phyloP scores from a whole-genome alignment of 2,329 filamentous ascomycete species.

The Hymenoscyphus occultus region DNA sequence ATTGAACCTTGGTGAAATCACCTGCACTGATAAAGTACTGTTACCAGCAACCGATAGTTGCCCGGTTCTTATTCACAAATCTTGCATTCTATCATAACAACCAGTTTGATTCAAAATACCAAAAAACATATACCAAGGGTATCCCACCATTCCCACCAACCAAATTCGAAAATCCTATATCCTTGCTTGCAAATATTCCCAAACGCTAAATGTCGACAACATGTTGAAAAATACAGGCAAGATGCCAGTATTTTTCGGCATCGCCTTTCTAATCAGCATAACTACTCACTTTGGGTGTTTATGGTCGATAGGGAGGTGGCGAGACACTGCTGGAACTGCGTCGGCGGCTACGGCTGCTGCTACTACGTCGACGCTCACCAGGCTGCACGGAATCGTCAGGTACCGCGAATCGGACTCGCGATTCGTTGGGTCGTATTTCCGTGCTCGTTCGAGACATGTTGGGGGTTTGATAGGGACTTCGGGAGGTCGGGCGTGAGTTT shows the following conservation, averaged over 20 bases:
- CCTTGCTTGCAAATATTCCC: background rate
- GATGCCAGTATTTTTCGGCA: background rate
- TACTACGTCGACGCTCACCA: background rate
- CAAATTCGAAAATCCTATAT: background rate
- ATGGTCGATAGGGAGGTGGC: conserved; percentile 1
- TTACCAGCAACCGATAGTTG: no score
- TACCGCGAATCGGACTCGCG: conserved; percentile 70
- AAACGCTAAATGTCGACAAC: background rate
- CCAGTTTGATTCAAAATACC: no score
- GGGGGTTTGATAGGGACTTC: conserved; percentile 5
- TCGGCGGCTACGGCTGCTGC: no score
- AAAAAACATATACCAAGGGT: background rate
- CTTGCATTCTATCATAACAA: no score
- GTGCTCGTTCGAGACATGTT: conserved; percentile 20
- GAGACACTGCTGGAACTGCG: background rate
- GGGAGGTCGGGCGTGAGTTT: conserved; percentile 2
- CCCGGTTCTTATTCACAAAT: no score
- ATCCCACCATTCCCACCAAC: background rate
- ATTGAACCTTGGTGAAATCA: no score
- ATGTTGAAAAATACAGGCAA: background rate
- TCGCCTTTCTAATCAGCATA: background rate
- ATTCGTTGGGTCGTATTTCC: conserved; percentile 51
- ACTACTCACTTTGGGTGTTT: background rate
- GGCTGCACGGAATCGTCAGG: conserved; percentile 32
- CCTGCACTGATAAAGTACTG: no score